Percentiles rank a stretch among this genome's conserved stretches.
Conservation (phyloP, 768 basidiomycete genomes). For the Leccinum pellstonianum region DNA sequence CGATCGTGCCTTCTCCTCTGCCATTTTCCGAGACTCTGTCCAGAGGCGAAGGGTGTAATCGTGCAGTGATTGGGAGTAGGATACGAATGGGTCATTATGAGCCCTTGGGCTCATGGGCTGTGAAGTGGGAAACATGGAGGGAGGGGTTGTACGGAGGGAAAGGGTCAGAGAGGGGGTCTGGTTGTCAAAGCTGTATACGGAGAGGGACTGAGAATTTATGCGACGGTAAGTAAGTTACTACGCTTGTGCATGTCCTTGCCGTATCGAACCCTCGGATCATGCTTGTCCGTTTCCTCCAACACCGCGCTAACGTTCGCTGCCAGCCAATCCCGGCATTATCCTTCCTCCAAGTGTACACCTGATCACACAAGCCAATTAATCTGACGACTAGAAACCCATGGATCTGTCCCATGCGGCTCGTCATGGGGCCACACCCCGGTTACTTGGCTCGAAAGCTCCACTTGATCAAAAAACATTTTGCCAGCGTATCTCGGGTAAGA, state of each 20-base stretch:
- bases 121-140: constrained; percentile 18
- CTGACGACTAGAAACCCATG: background rate
- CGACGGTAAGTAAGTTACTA: constrained; percentile 8
- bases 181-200: constrained; percentile 8
- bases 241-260: constrained; percentile 13
- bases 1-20: constrained; percentile 48
- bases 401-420: constrained; percentile 6
- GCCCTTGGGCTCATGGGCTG: constrained; percentile 5
- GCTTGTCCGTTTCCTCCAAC: constrained; percentile 16
- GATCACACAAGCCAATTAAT: background rate
- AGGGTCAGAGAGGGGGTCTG: background rate
- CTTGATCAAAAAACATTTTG: constrained; percentile 2
- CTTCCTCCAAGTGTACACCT: background rate
- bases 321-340: background rate
- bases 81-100: constrained; percentile 39
- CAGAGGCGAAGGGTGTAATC: constrained; percentile 66
- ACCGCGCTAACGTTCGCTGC: background rate
- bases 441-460: constrained; percentile 13
- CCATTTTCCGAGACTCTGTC: constrained; percentile 60
- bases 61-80: constrained; percentile 64
- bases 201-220: constrained; percentile 26
- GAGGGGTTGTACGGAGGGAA: constrained; percentile 13
- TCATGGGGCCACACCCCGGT: background rate
- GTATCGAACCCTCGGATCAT: constrained; percentile 22
- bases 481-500: background rate